Conservation (phyloP, 2,329 filamentous ascomycete species). For the Ambrosiella beaveri region DNA sequence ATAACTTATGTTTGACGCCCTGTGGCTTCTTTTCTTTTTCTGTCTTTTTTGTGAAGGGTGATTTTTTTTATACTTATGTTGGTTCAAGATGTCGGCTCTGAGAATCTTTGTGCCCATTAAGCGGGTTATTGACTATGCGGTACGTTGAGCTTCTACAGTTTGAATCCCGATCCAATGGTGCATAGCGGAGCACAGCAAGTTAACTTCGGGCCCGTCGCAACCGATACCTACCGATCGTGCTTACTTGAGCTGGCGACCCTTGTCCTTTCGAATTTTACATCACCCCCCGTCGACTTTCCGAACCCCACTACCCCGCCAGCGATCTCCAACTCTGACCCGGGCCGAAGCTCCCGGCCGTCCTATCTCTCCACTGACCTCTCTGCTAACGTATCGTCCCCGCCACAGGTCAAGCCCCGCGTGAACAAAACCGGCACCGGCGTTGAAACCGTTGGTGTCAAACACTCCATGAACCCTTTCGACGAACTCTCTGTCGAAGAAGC, state of each 20-base stretch:
- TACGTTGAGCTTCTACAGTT: slow-evolving; percentile 26
- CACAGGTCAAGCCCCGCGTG: slow-evolving; percentile 49
- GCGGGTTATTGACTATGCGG: slow-evolving; percentile 75
- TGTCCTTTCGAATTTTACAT: too few relatives aligned
- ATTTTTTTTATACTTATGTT: background rate
- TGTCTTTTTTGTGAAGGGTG: background rate
- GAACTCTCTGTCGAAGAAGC: slow-evolving; percentile 96
- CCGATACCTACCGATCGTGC: too few relatives aligned
- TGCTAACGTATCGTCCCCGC: background rate
- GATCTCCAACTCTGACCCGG: background rate
- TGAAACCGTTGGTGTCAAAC: slow-evolving; percentile 84
- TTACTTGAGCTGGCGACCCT: too few relatives aligned
- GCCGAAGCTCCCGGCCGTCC: background rate
- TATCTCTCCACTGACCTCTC: background rate
- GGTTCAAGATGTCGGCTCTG: slow-evolving; percentile 38
- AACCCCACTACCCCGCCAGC: background rate
- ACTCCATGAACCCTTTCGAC: slow-evolving; percentile 98
- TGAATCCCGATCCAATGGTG: background rate
- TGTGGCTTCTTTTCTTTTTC: background rate
- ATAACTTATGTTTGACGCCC: background rate
- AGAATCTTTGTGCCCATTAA: slow-evolving; percentile 68
- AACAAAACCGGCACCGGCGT: slow-evolving; percentile 67
- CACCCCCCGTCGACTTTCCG: background rate
- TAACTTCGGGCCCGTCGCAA: too few relatives aligned
- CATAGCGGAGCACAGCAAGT: too few relatives aligned